These are phyloP conservation scores for Helotiales sp. DNA, from an alignment of 2,329 filamentous ascomycete species.

Conservation along the genomic window DNA sequence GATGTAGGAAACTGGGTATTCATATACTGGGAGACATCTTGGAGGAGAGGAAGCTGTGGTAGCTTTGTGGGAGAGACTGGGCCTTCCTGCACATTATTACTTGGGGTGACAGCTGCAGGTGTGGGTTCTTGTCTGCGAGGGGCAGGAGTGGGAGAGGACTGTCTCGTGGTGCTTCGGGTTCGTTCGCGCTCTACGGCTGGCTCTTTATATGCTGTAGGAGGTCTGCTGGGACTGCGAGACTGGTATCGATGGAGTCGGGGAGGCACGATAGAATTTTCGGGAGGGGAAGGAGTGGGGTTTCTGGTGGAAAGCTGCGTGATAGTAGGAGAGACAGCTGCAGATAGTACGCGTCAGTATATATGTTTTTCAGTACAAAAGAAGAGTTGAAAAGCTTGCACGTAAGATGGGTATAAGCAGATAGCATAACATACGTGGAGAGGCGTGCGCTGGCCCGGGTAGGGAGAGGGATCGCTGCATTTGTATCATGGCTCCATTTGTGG, in stretches of 20 bases:
- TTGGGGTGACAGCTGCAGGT: constrained; percentile 32
- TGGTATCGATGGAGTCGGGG: constrained; percentile 49
- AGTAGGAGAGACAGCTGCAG: constrained; percentile 51
- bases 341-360: constrained; percentile 14
- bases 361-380: background rate
- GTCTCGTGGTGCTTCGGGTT: constrained; percentile 36
- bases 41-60: constrained; percentile 51
- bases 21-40: constrained; percentile 66
- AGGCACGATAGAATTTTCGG: constrained; percentile 51
- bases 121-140: constrained; percentile 33
- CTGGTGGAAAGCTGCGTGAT: constrained; percentile 51
- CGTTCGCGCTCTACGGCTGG: constrained; percentile 46
- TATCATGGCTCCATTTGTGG: constrained; percentile 37
- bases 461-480: constrained; percentile 38
- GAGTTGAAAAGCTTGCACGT: background rate
- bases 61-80: constrained; percentile 28
- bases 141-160: constrained; percentile 28
- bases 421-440: constrained; percentile 36
- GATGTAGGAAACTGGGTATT: constrained; percentile 52
- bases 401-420: background rate
- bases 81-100: constrained; percentile 17
- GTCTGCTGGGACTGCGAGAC: constrained; percentile 56
- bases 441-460: constrained; percentile 36
- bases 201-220: constrained; percentile 45
- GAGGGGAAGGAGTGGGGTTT: constrained; percentile 55